Conservation (phyloP, 805 yeast genomes). For the Nakazawaea ishiwadae region DNA sequence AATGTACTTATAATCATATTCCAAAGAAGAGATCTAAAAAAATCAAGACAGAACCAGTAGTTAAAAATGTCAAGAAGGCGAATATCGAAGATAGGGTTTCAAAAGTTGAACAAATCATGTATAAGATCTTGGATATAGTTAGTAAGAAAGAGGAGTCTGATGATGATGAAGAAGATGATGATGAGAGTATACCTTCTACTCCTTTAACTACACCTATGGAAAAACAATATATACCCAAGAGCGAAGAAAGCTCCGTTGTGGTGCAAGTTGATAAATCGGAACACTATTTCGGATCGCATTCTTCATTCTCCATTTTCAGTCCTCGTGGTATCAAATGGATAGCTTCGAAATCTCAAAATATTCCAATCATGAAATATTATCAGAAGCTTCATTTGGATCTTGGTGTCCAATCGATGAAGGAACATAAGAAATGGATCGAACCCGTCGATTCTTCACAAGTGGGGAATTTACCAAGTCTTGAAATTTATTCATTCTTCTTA, state of each 20-base stretch:
- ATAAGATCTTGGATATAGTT: background rate
- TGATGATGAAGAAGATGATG: background rate
- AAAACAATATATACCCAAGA: too few species aligned
- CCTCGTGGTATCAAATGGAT: slow-evolving; percentile 37
- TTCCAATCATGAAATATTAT: slow-evolving; percentile 19
- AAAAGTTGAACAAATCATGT: slow-evolving; percentile 6
- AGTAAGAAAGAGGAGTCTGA: background rate
- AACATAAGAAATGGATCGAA: slow-evolving; percentile 28
- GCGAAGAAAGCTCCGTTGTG: too few species aligned
- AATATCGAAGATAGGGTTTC: background rate
- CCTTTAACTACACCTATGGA: background rate
- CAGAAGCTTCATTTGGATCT: slow-evolving; percentile 18
- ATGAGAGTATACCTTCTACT: background rate
- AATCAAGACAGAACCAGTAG: too few species aligned
- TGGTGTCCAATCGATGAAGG: slow-evolving; percentile 16
- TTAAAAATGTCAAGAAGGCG: background rate
- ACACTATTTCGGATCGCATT: slow-evolving; percentile 17
- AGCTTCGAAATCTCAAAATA: slow-evolving; percentile 17
- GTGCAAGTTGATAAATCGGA: background rate
- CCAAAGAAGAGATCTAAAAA: slow-evolving; percentile 22
- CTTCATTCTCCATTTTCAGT: slow-evolving; percentile 36
- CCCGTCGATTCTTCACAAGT: slow-evolving; percentile 24
- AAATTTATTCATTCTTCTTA: slow-evolving; percentile 17
- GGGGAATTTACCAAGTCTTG: slow-evolving; percentile 27
- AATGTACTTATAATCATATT: slow-evolving; percentile 33